These are phyloP conservation scores for Penicillium concentricum DNA, from an alignment of 2,329 filamentous ascomycete genomes.

Conservation along the genomic window DNA sequence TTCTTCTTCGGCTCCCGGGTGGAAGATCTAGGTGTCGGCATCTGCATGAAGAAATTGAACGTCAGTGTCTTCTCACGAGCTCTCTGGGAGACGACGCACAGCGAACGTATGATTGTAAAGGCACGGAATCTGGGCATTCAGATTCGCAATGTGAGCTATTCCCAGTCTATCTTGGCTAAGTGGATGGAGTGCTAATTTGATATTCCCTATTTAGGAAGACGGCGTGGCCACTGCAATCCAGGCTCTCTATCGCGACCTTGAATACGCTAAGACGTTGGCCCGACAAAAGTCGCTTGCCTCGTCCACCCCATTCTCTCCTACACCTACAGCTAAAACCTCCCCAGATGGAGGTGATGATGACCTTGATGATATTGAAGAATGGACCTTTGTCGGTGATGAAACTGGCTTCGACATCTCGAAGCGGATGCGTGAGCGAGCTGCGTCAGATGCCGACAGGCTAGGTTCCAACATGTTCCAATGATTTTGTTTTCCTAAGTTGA, in stretches of 20 bases:
- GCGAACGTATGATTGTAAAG: slow-evolving; percentile 86
- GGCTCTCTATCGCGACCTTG: slow-evolving; percentile 88
- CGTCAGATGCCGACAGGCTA: slow-evolving; percentile 25
- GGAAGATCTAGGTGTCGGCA: slow-evolving; percentile 89
- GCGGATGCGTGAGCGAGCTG: slow-evolving; percentile 33
- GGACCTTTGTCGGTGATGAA: slow-evolving; percentile 80
- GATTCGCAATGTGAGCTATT: slow-evolving; percentile 71
- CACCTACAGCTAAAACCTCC: slow-evolving; percentile 34
- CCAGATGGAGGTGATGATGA: slow-evolving; percentile 48
- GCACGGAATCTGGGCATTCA: slow-evolving; percentile 78
- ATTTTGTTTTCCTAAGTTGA: not conserved
- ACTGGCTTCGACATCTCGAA: slow-evolving; percentile 47
- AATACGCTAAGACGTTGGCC: slow-evolving; percentile 84
- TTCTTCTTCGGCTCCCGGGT: slow-evolving; percentile 91
- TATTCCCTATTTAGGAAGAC: slow-evolving; percentile 62
- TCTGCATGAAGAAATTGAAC: slow-evolving; percentile 85
- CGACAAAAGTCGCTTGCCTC: slow-evolving; percentile 54
- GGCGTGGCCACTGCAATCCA: slow-evolving; percentile 90
- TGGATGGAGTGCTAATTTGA: slow-evolving; percentile 27
- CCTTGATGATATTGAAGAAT: slow-evolving; percentile 72
- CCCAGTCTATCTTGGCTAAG: not conserved
- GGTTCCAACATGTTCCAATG: slow-evolving; percentile 16
- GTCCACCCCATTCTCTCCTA: slow-evolving; percentile 36
- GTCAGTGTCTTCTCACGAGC: slow-evolving; percentile 81
- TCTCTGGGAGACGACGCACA: slow-evolving; percentile 87